Base-by-base conservation (phyloP, 331 rosid genomes). In the Stylosanthes scabra region DNA sequence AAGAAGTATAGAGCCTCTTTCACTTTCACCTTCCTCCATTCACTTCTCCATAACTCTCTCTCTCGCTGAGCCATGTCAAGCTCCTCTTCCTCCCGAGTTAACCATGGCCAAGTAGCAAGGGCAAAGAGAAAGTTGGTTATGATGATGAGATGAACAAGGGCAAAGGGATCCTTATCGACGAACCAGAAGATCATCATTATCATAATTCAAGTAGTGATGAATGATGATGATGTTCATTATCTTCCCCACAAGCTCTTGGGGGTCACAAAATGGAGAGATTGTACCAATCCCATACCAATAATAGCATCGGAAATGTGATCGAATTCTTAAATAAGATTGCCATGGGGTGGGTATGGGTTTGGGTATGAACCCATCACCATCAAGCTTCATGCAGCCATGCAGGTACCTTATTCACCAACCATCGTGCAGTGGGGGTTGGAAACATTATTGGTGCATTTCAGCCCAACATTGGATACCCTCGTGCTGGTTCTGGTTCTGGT, bases 211-310 rank as follows among this genome's bases (percentile, higher is more conserved):
- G 28, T 2, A 51, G 11, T n/a, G 52, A 5, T 2, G 34, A 51
- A 7, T n/a, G 52, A 5, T 2, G 34, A 31, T 10, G 37, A 41
- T 41, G 34, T 9, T 11, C 2, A 7, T 71, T 71, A 8, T 2
- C 2, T 4, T 12, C 37, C 29, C 49, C 76, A 59, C 68, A 71
- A 14, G 76, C 76, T 29, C 51, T 71, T n/a, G 67, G 76, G 9
- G 68, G 68, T 3, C 68, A 71, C 39, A 47, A 44, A 46, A 14
- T 16, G 44, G 76, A 71, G 39, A 16, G 67, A 59, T 3, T 9
- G 2, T 2, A 2, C 16, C 11, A 46, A 14, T 3, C 9, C 37
- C 37, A 31, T 31, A 31, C 3, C 37, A 31, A 31, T 3, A 31
- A 31, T 31, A 31, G 0, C 37, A 31, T 3, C 5, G 37, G 6